Conservation (phyloP, 2,329 filamentous ascomycete genomes). For the Hymenoscyphus linearis region DNA sequence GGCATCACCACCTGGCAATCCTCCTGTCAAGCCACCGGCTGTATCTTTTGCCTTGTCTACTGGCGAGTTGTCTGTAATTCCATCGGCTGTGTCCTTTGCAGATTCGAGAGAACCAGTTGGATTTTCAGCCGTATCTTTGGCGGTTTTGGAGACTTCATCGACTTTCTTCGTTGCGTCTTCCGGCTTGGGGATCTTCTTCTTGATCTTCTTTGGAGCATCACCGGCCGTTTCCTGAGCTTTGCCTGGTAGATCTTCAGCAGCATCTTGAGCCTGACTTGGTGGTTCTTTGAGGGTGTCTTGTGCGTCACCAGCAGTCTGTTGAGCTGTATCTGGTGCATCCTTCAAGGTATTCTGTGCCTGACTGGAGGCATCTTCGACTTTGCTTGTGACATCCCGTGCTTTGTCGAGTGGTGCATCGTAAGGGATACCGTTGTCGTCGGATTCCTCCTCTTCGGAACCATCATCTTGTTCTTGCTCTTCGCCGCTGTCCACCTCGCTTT, state of each 20-base stretch:
- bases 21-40: neutral
- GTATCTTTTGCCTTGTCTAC: constrained; percentile 3
- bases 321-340: constrained; percentile 5
- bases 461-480: constrained; percentile 5
- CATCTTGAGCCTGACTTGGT: neutral
- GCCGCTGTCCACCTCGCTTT: neutral
- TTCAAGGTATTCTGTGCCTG: constrained; percentile 1
- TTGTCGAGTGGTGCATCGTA: constrained; percentile 9
- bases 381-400: neutral
- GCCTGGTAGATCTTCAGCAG: constrained; percentile 5
- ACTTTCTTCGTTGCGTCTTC: constrained; percentile 1
- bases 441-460: constrained; percentile 11
- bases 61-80: constrained; percentile 7
- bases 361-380: neutral
- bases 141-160: constrained; percentile 1
- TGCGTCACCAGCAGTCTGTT: constrained; percentile 3
- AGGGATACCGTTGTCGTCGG: constrained; percentile 11
- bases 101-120: constrained; percentile 1
- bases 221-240: constrained; percentile 1
- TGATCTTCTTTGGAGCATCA: constrained; percentile 2
- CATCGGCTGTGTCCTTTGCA: constrained; percentile 1
- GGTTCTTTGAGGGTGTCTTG: constrained; percentile 6
- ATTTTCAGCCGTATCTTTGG: neutral
- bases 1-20: constrained; percentile 3
- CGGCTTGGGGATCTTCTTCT: constrained; percentile 2